Percentiles rank a stretch among this genome's conserved stretches.
Conservation (phyloP, 495 filamentous ascomycete genomes). For the Hypoxylon subgilvum region DNA sequence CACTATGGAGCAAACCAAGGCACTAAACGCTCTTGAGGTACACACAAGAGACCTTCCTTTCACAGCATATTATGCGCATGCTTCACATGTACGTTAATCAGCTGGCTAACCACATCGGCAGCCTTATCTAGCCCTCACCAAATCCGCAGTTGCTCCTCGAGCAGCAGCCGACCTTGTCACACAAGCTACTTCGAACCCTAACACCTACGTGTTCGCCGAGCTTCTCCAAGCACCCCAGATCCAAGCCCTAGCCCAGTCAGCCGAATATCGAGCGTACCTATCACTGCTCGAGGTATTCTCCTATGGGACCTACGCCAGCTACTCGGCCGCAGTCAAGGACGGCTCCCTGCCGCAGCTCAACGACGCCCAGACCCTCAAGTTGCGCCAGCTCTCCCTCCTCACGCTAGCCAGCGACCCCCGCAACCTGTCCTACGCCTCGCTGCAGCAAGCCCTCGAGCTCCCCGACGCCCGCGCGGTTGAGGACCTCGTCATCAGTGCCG, state of each 20-base stretch:
- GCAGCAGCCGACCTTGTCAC: constrained; percentile 84
- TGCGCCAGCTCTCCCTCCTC: constrained; percentile 88
- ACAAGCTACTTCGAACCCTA: constrained; percentile 83
- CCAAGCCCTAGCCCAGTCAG: constrained; percentile 66
- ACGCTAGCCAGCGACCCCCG: constrained; percentile 66
- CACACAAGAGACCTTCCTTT: too few relatives aligned
- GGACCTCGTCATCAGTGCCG: constrained; percentile 84
- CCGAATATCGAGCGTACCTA: constrained; percentile 61
- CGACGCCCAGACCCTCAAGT: constrained; percentile 77
- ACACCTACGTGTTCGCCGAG: constrained; percentile 94
- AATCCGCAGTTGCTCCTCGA: constrained; percentile 80
- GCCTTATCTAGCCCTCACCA: constrained; percentile 86
- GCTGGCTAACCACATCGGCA: constrained; percentile 44
- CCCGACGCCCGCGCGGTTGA: constrained; percentile 75
- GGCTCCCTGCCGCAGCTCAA: constrained; percentile 72
- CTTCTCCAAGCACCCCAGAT: constrained; percentile 83
- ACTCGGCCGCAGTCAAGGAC: constrained; percentile 48
- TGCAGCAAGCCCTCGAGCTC: constrained; percentile 72
- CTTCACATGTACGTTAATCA: too few relatives aligned
- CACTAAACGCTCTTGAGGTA: constrained; percentile 78
- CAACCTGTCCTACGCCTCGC: constrained; percentile 72
- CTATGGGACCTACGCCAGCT: constrained; percentile 85
- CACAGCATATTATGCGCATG: too few relatives aligned
- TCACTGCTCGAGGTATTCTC: constrained; percentile 88
- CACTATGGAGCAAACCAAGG: constrained; percentile 83